Evolutionary conservation across 805 yeast genomes (phyloP).

Genomic region (Hanseniaspora occidentalis): DNA sequence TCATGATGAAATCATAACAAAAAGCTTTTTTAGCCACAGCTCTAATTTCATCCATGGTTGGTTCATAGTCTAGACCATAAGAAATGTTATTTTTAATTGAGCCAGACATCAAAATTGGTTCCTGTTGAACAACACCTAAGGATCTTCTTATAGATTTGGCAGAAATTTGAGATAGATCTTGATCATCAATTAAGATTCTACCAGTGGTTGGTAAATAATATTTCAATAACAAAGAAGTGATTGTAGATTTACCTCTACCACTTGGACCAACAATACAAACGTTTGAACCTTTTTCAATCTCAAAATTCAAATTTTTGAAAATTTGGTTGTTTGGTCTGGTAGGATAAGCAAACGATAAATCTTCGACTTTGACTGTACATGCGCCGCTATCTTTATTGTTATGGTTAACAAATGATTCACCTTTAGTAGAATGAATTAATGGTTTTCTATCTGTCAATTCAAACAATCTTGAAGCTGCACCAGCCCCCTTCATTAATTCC

Average conservation of each 20-base stretch:
- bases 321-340: constrained; percentile 62
- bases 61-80: constrained; percentile 58
- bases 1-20: constrained; percentile 44
- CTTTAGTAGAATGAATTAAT: constrained; percentile 50
- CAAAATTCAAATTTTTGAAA: constrained; percentile 36
- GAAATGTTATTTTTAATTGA: constrained; percentile 65
- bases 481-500: constrained; percentile 95
- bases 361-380: constrained; percentile 39
- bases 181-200: constrained; percentile 35
- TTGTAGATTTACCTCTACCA: constrained; percentile 86
- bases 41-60: constrained; percentile 38
- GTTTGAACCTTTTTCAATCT: constrained; percentile 40
- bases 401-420: constrained; percentile 30
- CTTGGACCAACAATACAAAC: constrained; percentile 77
- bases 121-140: constrained; percentile 69
- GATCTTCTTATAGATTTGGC: constrained; percentile 41
- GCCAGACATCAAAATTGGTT: constrained; percentile 67
- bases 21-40: constrained; percentile 40
- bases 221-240: constrained; percentile 45
- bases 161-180: constrained; percentile 37
- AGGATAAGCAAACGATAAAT: constrained; percentile 74
- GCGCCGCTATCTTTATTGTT: constrained; percentile 24
- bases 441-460: constrained; percentile 76
- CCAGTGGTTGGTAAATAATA: constrained; percentile 41
- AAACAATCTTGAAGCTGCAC: constrained; percentile 87